phyloP scores from a whole-genome alignment of 2,329 filamentous ascomycete species.

The Cladosporium halotolerans region DNA sequence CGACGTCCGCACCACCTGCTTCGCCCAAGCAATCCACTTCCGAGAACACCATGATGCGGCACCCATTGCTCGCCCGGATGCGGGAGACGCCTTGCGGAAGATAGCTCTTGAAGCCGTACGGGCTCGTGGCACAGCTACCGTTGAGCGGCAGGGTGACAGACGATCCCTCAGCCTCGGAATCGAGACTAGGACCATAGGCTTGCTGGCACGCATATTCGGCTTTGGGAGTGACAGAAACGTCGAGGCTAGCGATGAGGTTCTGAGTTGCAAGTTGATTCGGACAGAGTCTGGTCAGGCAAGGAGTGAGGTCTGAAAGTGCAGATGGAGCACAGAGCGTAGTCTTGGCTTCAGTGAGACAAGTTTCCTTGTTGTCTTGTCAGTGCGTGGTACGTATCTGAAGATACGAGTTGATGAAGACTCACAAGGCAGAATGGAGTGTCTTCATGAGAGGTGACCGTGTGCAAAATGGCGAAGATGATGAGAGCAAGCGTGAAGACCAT shows the following conservation, averaged over 20 bases:
- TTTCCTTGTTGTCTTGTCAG: constrained; percentile 1
- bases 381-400: not conserved
- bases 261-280: constrained; percentile 2
- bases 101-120: constrained; percentile 15
- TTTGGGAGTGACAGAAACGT: constrained; percentile 12
- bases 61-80: constrained; percentile 2
- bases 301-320: constrained; percentile 5
- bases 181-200: constrained; percentile 3
- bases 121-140: constrained; percentile 14
- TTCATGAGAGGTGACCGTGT: not conserved
- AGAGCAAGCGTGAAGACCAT: constrained; percentile 3
- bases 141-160: constrained; percentile 11
- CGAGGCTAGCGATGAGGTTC: constrained; percentile 9
- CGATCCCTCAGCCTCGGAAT: not conserved
- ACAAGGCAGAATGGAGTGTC: constrained; percentile 11
- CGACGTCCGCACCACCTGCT: constrained; percentile 4
- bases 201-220: constrained; percentile 14
- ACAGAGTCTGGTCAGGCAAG: constrained; percentile 12
- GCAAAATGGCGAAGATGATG: constrained; percentile 3
- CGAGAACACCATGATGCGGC: constrained; percentile 7
- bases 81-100: constrained; percentile 1
- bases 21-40: constrained; percentile 9
- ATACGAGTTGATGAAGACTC: not conserved
- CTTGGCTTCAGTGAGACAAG: constrained; percentile 8
- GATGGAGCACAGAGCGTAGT: constrained; percentile 4